Percentiles rank a stretch among this genome's conserved stretches.
phyloP scores from a whole-genome alignment of 2,329 filamentous ascomycete species.

The Davidsoniella neocaledoniae region DNA sequence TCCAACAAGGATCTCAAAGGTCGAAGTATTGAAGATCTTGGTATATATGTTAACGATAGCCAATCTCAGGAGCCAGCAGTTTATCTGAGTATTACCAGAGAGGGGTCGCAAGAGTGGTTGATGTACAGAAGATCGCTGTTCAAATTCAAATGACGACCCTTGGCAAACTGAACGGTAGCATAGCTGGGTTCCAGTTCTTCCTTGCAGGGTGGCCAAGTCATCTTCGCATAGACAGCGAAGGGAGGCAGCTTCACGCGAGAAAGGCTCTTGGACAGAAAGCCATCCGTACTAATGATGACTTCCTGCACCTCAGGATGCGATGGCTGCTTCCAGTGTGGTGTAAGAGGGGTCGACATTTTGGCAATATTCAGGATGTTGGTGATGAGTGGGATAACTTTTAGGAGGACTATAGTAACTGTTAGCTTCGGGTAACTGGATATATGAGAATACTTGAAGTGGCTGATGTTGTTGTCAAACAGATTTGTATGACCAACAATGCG shows the following conservation, averaged over 20 bases:
- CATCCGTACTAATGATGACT: constrained; percentile 34
- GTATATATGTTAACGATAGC: neutral
- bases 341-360: constrained; percentile 35
- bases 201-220: constrained; percentile 47
- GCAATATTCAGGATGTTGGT: neutral
- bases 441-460: no score
- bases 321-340: constrained; percentile 41
- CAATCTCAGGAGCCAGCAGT: no score
- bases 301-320: constrained; percentile 42
- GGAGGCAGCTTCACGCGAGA: constrained; percentile 38
- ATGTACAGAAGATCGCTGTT: constrained; percentile 52
- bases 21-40: constrained; percentile 43
- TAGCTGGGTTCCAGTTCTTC: constrained; percentile 40
- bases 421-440: no score
- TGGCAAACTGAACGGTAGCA: constrained; percentile 44
- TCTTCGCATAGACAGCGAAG: constrained; percentile 48
- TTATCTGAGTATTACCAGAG: constrained; percentile 30
- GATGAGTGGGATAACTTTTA: no score
- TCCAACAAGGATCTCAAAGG: constrained; percentile 39
- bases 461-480: no score
- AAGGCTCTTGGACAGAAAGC: constrained; percentile 43
- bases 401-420: no score
- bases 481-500: no score
- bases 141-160: constrained; percentile 39
- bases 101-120: constrained; percentile 51